Percentiles rank a stretch among this genome's conserved stretches.
Conservation (phyloP, 345 rosid species). For the Citrus glauca region DNA sequence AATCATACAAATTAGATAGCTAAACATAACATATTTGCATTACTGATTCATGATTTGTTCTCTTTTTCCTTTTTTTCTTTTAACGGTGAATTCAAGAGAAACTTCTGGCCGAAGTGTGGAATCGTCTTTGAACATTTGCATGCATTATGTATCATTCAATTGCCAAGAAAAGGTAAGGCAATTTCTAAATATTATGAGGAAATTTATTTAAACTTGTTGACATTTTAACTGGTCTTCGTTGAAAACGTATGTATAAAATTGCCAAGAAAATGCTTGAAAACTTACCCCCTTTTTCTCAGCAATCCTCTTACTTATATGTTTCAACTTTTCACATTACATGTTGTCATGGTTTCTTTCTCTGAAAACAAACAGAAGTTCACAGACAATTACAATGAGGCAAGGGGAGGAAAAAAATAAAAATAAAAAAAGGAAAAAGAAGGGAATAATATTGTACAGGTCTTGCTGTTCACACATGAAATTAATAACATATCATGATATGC, state of each 20-base stretch:
- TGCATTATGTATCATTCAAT: neutral
- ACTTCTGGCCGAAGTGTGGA: neutral
- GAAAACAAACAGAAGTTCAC: neutral
- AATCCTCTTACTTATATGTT: neutral
- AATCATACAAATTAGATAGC: neutral
- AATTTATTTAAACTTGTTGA: neutral
- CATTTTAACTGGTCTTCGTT: neutral
- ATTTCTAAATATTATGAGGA: neutral
- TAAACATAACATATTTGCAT: neutral
- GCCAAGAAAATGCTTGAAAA: neutral
- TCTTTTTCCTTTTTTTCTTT: neutral
- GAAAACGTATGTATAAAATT: neutral
- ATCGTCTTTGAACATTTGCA: neutral
- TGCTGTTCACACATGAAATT: slow-evolving; percentile 27
- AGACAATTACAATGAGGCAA: neutral
- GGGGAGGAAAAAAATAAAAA: neutral
- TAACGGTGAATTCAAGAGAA: neutral
- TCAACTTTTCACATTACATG: neutral
- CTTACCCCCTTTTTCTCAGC: neutral
- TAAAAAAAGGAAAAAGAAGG: neutral
- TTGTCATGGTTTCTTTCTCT: neutral
- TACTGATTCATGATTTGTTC: neutral
- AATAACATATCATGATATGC: neutral
- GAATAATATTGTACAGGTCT: neutral
- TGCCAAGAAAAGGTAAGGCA: slow-evolving; percentile 12